These are phyloP conservation scores for Salix dunnii DNA, from an alignment of 345 rosid genomes.

Conservation along the genomic window DNA sequence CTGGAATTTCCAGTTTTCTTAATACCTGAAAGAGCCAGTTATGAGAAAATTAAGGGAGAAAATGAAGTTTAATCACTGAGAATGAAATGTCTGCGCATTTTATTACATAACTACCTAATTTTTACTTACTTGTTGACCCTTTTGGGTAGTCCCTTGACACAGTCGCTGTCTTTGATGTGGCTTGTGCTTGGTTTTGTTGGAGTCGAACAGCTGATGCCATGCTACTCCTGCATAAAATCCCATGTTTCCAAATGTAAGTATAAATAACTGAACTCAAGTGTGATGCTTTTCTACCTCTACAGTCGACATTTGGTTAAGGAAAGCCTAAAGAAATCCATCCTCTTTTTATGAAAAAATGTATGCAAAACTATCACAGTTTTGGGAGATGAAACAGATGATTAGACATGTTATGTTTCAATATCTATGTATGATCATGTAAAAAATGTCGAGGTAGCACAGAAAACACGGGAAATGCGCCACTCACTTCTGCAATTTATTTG, in stretches of 20 bases:
- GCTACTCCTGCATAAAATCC: slow-evolving; percentile 23
- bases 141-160: slow-evolving; percentile 17
- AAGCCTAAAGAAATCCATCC: no score
- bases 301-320: no score
- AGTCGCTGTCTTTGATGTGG: slow-evolving; percentile 14
- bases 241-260: neutral
- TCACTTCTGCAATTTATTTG: slow-evolving; percentile 43
- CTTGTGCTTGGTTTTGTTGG: slow-evolving; percentile 34
- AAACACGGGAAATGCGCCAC: neutral
- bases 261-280: neutral
- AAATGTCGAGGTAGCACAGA: neutral
- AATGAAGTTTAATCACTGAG: neutral
- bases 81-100: neutral
- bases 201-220: slow-evolving; percentile 18
- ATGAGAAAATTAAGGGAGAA: slow-evolving; percentile 2
- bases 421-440: neutral
- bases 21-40: slow-evolving; percentile 31
- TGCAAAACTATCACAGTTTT: neutral
- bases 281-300: neutral
- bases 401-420: neutral
- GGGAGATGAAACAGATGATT: no score
- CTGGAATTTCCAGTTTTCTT: slow-evolving; percentile 28
- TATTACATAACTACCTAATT: neutral
- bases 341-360: no score
- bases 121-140: slow-evolving; percentile 37